Percentiles rank a stretch among this genome's conserved stretches.
Evolutionary conservation across 176 grass and related monocot genomes (phyloP).

Genomic region (Sorghum bicolor): DNA sequence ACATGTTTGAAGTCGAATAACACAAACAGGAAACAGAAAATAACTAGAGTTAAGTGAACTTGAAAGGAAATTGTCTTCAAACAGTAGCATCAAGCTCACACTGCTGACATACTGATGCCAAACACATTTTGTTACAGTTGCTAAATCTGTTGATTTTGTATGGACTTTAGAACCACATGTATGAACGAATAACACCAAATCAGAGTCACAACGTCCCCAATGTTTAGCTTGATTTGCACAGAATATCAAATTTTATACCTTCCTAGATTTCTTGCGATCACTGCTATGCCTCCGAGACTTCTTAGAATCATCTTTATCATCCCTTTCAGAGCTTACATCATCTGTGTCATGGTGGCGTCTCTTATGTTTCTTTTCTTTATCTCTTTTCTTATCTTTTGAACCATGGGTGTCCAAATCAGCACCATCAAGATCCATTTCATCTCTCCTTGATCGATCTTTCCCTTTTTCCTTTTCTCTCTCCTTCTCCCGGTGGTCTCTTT

Average conservation of each 20-base stretch:
- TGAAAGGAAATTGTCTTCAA: background rate
- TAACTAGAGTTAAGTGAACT: slow-evolving; percentile 3
- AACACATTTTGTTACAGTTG: background rate
- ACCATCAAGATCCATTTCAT: slow-evolving; percentile 64
- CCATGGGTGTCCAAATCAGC: slow-evolving; percentile 57
- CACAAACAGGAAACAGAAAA: slow-evolving; percentile 12
- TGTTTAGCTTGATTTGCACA: slow-evolving; percentile 29
- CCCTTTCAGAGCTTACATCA: slow-evolving; percentile 76
- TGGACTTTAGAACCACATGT: background rate
- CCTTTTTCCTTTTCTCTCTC: slow-evolving; percentile 77
- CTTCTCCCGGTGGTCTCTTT: slow-evolving; percentile 62
- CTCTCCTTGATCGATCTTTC: slow-evolving; percentile 70
- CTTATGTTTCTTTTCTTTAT: slow-evolving; percentile 96
- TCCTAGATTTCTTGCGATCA: slow-evolving; percentile 93
- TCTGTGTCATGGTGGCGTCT: slow-evolving; percentile 71
- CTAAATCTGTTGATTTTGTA: background rate
- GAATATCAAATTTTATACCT: slow-evolving; percentile 61
- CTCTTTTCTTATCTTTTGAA: slow-evolving; percentile 79
- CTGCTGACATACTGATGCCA: background rate
- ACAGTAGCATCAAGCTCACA: background rate
- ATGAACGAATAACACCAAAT: background rate
- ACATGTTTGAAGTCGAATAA: background rate
- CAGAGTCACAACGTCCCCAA: background rate
- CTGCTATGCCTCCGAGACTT: slow-evolving; percentile 77
- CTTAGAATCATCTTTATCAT: slow-evolving; percentile 74